phyloP scores from a whole-genome alignment of 352 stramenopile genomes.

The Pythium sukuiense region DNA sequence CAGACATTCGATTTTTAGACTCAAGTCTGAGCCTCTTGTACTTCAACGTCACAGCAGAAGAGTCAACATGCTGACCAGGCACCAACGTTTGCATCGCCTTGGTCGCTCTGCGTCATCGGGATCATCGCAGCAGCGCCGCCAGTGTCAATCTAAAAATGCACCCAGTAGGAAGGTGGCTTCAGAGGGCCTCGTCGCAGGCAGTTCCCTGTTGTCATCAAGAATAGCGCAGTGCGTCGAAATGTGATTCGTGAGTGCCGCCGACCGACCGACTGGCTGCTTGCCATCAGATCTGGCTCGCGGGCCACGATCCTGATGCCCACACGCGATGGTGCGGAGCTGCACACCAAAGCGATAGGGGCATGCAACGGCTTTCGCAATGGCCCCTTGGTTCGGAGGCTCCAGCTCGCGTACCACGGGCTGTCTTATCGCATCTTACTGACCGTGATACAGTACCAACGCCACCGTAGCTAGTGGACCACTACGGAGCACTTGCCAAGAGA shows the following conservation, averaged over 20 bases:
- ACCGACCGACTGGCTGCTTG: neutral
- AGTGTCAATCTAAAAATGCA: constrained; percentile 1
- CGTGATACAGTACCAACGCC: too few relatives aligned
- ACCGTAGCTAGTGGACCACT: neutral
- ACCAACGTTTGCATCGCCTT: neutral
- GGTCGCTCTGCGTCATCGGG: neutral
- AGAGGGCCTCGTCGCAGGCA: neutral
- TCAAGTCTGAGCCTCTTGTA: neutral
- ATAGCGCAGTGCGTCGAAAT: constrained; percentile 1
- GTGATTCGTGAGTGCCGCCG: neutral
- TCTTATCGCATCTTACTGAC: neutral
- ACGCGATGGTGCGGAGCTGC: neutral
- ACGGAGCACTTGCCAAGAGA: neutral
- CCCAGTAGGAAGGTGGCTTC: neutral
- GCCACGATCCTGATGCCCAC: neutral
- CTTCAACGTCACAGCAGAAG: neutral
- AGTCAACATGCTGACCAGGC: neutral
- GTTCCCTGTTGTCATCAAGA: neutral
- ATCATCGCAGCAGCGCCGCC: neutral
- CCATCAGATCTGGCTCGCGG: neutral
- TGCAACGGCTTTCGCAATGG: neutral
- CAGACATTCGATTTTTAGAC: neutral
- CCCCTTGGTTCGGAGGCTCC: too few relatives aligned
- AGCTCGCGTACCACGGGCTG: neutral
- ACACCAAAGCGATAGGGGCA: neutral